phyloP scores from a whole-genome alignment of 805 yeast species.

The Sugiyamaella lignohabitans region DNA sequence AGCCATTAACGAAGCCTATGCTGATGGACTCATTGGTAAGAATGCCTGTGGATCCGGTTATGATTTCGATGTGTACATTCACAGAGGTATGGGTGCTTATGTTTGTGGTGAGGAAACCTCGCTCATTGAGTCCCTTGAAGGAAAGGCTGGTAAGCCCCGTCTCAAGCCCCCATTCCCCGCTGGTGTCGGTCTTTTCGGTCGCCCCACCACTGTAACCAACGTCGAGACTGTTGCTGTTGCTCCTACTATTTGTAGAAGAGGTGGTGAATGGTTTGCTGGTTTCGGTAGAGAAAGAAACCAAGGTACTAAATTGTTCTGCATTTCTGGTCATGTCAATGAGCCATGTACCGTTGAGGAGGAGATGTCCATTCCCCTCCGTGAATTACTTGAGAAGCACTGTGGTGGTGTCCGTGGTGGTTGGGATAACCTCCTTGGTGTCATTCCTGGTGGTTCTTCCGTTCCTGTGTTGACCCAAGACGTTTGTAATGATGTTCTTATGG shows the following conservation, averaged over 20 bases:
- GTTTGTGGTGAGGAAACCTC: conserved; percentile 93
- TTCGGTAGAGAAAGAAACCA: conserved; percentile 81
- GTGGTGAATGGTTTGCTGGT: conserved; percentile 78
- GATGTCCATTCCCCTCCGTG: conserved; percentile 82
- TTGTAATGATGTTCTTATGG: conserved; percentile 73
- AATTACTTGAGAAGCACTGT: conserved; percentile 79
- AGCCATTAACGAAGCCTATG: conserved; percentile 84
- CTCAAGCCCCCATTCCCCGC: conserved; percentile 95
- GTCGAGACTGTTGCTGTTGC: conserved; percentile 90
- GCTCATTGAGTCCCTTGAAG: conserved; percentile 79
- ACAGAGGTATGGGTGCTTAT: conserved; percentile 92
- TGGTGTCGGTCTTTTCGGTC: conserved; percentile 84
- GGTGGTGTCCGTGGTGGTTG: conserved; percentile 90
- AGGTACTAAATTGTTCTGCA: conserved; percentile 79
- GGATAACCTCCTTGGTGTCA: conserved; percentile 82
- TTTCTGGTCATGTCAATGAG: conserved; percentile 85
- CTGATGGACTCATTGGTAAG: conserved; percentile 72
- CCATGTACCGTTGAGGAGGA: conserved; percentile 93
- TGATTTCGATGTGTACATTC: conserved; percentile 75
- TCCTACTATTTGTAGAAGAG: conserved; percentile 83
- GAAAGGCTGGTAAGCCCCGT: conserved; percentile 91
- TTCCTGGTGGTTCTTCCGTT: conserved; percentile 88
- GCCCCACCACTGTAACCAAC: conserved; percentile 87
- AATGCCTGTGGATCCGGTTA: conserved; percentile 85
- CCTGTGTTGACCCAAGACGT: conserved; percentile 67